A percentile compares a stretch with the other conserved stretches of the same genome.
Conservation (phyloP, 1,284 basidiomycete genomes). For the Waitea zeae region DNA sequence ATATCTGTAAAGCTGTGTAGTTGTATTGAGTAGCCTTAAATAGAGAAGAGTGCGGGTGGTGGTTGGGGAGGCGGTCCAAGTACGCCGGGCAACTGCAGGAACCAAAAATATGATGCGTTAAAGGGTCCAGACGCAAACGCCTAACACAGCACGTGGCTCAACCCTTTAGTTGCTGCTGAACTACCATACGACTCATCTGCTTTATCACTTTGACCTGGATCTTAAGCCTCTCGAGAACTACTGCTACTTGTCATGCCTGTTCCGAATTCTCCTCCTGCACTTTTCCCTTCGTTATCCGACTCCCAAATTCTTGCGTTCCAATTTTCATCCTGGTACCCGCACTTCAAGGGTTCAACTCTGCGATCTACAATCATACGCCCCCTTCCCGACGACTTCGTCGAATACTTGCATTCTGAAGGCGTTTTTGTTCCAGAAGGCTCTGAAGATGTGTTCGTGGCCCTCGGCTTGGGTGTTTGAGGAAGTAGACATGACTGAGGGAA, state of each 20-base stretch:
- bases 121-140: too few relatives aligned
- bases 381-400: conserved; percentile 43
- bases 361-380: conserved; percentile 69
- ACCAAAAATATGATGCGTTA: too few relatives aligned
- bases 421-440: conserved; percentile 75
- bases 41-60: too few relatives aligned
- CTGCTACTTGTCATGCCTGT: too few relatives aligned
- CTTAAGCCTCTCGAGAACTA: too few relatives aligned
- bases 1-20: too few relatives aligned
- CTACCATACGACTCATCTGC: background rate
- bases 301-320: conserved; percentile 58
- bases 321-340: conserved; percentile 80
- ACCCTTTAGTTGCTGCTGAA: background rate
- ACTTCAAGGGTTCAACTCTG: conserved; percentile 52
- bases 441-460: conserved; percentile 41
- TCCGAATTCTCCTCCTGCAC: conserved; percentile 2
- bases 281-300: conserved; percentile 34
- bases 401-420: conserved; percentile 66
- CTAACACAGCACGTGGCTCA: too few relatives aligned
- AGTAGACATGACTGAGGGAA: conserved; percentile 8
- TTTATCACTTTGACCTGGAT: background rate
- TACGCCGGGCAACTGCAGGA: too few relatives aligned
- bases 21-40: too few relatives aligned
- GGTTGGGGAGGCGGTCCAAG: too few relatives aligned
- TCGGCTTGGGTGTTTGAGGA: conserved; percentile 5